Conservation (phyloP, 164 flowering plant genomes). For the Litsea cubeba region DNA sequence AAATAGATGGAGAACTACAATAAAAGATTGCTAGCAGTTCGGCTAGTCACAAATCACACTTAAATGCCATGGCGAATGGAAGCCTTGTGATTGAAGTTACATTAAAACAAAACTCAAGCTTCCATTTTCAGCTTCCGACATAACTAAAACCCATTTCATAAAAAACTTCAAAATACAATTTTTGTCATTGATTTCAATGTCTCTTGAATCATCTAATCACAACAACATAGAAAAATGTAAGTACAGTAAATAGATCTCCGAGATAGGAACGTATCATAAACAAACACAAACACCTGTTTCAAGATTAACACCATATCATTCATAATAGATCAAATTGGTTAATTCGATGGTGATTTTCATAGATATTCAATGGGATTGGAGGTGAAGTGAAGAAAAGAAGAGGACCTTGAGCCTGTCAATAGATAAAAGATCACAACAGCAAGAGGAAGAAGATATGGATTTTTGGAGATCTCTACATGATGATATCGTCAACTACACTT, state of each 20-base stretch:
- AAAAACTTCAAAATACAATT: background rate
- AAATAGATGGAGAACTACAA: background rate
- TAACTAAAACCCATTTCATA: constrained; percentile 1
- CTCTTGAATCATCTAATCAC: background rate
- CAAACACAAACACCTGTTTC: background rate
- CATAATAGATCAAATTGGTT: background rate
- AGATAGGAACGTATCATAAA: background rate
- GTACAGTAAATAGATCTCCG: background rate
- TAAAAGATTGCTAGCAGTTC: background rate
- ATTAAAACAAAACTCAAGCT: too few species aligned
- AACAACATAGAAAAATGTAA: background rate
- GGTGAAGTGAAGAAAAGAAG: background rate
- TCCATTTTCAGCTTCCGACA: too few species aligned
- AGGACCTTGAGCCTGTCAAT: constrained; percentile 31
- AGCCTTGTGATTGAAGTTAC: too few species aligned
- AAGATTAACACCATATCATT: background rate
- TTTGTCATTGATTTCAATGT: background rate
- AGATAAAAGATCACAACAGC: constrained; percentile 26
- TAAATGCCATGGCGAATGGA: background rate
- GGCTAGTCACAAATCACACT: background rate
- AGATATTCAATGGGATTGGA: background rate
- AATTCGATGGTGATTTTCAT: background rate
- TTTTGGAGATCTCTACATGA: too few species aligned
- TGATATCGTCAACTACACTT: too few species aligned
- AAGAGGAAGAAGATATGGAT: too few species aligned